Conservation (phyloP, 1,284 basidiomycete genomes). For the Bondarzewia mesenterica region DNA sequence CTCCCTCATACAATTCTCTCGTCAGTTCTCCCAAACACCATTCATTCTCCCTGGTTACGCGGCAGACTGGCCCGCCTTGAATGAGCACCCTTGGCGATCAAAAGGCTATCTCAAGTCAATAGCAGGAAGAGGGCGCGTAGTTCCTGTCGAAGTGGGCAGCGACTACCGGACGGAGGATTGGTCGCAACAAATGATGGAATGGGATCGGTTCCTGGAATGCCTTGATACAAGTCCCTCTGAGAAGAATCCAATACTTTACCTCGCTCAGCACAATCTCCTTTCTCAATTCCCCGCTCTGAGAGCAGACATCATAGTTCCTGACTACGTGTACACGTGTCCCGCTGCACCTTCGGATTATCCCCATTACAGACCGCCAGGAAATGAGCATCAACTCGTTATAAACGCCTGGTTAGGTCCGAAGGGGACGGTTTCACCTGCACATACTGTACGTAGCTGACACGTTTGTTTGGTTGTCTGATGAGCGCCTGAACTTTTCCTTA, state of each 20-base stretch:
- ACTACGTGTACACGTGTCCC: conserved; percentile 79
- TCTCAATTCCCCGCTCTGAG: conserved; percentile 77
- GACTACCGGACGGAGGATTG: conserved; percentile 81
- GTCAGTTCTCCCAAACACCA: conserved; percentile 32
- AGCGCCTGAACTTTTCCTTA: conserved; percentile 4
- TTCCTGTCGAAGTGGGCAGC: conserved; percentile 85
- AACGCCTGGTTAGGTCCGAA: conserved; percentile 89
- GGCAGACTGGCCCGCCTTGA: conserved; percentile 62
- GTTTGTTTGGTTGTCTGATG: conserved; percentile 7
- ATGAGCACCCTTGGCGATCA: conserved; percentile 62
- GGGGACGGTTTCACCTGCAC: conserved; percentile 78
- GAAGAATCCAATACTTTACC: conserved; percentile 51
- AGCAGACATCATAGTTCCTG: conserved; percentile 73
- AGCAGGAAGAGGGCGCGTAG: conserved; percentile 73
- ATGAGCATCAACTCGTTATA: conserved; percentile 62
- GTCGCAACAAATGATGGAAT: conserved; percentile 75
- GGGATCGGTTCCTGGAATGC: conserved; percentile 67
- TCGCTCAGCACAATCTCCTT: conserved; percentile 87
- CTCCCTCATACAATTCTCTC: conserved; percentile 47
- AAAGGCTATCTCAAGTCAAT: conserved; percentile 56
- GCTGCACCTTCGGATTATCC: conserved; percentile 35
- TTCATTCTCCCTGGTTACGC: conserved; percentile 69
- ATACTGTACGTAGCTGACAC: conserved; percentile 62
- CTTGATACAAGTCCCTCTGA: conserved; percentile 21
- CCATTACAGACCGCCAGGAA: conserved; percentile 56